Conservation (phyloP, 768 basidiomycete genomes). For the Albatrellus ellisii region DNA sequence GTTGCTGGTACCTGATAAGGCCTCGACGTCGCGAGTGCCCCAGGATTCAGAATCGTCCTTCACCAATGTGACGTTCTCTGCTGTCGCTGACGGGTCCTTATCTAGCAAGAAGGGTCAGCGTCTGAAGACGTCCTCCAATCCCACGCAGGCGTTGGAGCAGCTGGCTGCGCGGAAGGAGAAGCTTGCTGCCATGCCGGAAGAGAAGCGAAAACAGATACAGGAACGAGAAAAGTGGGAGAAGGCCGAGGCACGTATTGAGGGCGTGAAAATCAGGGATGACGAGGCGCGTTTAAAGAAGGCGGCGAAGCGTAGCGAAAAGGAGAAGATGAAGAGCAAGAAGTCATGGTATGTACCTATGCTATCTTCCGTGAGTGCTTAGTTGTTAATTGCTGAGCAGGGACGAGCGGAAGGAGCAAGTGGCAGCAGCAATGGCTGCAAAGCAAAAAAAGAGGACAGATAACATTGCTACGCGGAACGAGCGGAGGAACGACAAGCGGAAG, state of each 20-base stretch:
- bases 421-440: conserved; percentile 64
- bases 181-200: conserved; percentile 63
- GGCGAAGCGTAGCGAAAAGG: conserved; percentile 84
- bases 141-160: conserved; percentile 74
- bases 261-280: conserved; percentile 86
- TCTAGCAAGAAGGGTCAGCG: conserved; percentile 32
- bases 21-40: conserved; percentile 14
- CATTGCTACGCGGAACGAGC: conserved; percentile 75
- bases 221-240: conserved; percentile 86
- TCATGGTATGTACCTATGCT: conserved; percentile 51
- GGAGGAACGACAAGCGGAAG: conserved; percentile 47
- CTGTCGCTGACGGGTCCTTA: conserved; percentile 33
- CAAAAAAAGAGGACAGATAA: conserved; percentile 90
- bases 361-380: not conserved
- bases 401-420: conserved; percentile 70
- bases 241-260: conserved; percentile 77
- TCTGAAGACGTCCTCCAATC: conserved; percentile 66
- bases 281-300: conserved; percentile 83
- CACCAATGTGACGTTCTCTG: conserved; percentile 62
- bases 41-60: conserved; percentile 20
- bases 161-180: conserved; percentile 68
- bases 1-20: conserved; percentile 52
- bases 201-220: conserved; percentile 67
- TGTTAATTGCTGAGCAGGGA: conserved; percentile 38
- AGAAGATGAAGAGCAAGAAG: conserved; percentile 73